Conservation (phyloP, 257 asterid genomes). For the Galeopsis tetrahit region DNA sequence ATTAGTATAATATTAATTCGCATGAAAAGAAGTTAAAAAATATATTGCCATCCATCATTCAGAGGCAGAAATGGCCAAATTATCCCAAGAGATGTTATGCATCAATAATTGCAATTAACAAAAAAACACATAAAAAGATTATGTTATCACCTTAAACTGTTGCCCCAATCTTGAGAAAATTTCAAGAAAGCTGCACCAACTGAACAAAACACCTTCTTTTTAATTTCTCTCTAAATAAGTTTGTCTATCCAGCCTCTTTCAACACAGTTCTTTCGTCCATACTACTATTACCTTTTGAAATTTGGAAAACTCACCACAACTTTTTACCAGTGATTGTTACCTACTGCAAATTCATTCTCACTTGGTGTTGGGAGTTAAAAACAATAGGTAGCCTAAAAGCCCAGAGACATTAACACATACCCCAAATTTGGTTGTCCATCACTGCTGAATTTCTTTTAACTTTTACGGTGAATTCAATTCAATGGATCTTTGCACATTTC, state of each 20-base stretch:
- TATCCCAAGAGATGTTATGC: conserved; percentile 48
- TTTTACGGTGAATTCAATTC: conserved; percentile 22
- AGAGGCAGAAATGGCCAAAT: conserved; percentile 41
- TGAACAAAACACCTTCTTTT: conserved; percentile 29
- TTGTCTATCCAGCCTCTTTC: conserved; percentile 46
- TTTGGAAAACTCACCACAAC: conserved; percentile 33
- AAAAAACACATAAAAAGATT: conserved; percentile 24
- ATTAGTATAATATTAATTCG: neutral
- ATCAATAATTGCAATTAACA: conserved; percentile 28
- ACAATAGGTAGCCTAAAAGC: conserved; percentile 33
- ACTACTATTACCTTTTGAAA: conserved; percentile 24
- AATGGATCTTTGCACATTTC: conserved; percentile 23
- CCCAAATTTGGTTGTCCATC: conserved; percentile 49
- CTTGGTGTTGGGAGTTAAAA: conserved; percentile 36
- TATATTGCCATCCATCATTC: conserved; percentile 31
- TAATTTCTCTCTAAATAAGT: conserved; percentile 30
- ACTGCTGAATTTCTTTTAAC: conserved; percentile 26
- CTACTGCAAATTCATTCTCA: conserved; percentile 37
- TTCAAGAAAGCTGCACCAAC: conserved; percentile 62
- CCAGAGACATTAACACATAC: conserved; percentile 30
- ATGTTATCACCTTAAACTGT: conserved; percentile 48
- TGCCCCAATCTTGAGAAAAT: conserved; percentile 50
- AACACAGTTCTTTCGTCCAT: conserved; percentile 37
- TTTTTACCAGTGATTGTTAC: conserved; percentile 34
- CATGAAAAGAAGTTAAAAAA: conserved; percentile 34